Evolutionary conservation across 495 filamentous ascomycete genomes (phyloP).

Genomic region (Aspergillus nidulans): DNA sequence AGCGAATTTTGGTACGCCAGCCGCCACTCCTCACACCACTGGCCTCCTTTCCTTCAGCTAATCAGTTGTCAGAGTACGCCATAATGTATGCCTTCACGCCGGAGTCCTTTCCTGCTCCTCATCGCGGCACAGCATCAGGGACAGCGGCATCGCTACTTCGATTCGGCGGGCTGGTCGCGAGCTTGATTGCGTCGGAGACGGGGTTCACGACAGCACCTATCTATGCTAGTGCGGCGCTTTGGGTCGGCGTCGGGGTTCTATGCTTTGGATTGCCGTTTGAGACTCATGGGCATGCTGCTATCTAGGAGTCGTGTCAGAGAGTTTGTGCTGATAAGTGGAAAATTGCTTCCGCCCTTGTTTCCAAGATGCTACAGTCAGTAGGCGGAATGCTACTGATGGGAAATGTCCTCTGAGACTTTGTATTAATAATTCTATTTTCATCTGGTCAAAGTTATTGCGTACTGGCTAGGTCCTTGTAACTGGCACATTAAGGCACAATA

Average conservation of each 20-base stretch:
- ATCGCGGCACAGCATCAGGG: slow-evolving; percentile 49
- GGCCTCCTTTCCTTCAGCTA: neutral
- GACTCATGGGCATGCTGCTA: slow-evolving; percentile 29
- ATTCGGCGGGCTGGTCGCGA: slow-evolving; percentile 27
- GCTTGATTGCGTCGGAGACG: slow-evolving; percentile 27
- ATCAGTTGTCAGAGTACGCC: slow-evolving; percentile 34
- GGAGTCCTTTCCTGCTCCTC: slow-evolving; percentile 51
- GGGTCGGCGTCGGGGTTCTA: slow-evolving; percentile 25
- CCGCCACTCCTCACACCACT: neutral
- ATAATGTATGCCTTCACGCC: slow-evolving; percentile 56
- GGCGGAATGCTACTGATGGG: no score
- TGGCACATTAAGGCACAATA: no score
- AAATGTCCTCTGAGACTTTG: no score
- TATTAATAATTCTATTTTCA: no score
- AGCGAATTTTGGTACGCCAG: slow-evolving; percentile 25
- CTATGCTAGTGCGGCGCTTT: slow-evolving; percentile 32
- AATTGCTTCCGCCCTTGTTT: no score
- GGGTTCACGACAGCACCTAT: slow-evolving; percentile 32
- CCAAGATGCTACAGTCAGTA: no score
- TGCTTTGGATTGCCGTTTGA: slow-evolving; percentile 33
- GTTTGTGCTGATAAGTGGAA: neutral
- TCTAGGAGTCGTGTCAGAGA: slow-evolving; percentile 14
- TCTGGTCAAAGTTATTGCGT: no score
- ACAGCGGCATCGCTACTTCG: slow-evolving; percentile 33
- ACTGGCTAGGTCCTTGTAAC: no score